Evolutionary conservation across 2,329 filamentous ascomycete genomes (phyloP).

Genomic region (Colletotrichum shisoi): DNA sequence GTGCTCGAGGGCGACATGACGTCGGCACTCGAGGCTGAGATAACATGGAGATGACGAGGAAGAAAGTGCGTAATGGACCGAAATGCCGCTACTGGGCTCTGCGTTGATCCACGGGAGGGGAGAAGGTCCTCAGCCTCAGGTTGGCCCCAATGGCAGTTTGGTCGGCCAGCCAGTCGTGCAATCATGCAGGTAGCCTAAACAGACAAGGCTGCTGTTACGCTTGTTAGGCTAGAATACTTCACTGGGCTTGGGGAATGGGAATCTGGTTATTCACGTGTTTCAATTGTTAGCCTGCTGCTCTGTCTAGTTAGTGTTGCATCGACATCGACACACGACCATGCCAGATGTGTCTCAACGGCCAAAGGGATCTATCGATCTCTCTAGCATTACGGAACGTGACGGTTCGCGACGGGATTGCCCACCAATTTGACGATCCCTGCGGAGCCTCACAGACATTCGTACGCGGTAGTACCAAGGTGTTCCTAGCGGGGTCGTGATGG

Average conservation of each 20-base stretch:
- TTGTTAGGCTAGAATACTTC: conserved; percentile 35
- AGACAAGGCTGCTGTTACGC: conserved; percentile 30
- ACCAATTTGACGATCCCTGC: conserved; percentile 3
- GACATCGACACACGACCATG: conserved; percentile 19
- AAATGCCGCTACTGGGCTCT: conserved; percentile 19
- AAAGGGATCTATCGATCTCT: background rate
- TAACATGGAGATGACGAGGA: conserved; percentile 10
- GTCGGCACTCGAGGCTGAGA: conserved; percentile 13
- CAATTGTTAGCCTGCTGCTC: conserved; percentile 35
- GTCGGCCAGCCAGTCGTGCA: background rate
- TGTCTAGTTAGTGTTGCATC: conserved; percentile 24
- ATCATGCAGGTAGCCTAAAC: conserved; percentile 22
- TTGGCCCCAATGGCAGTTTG: background rate
- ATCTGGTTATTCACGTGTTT: conserved; percentile 33
- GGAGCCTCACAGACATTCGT: background rate
- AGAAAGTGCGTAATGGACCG: conserved; percentile 31
- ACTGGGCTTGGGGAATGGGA: conserved; percentile 23
- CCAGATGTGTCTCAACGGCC: background rate
- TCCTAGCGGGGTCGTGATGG: conserved; percentile 1
- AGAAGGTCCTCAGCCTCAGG: background rate
- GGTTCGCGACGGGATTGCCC: conserved; percentile 12
- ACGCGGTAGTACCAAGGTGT: conserved; percentile 9
- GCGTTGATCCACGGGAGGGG: conserved; percentile 1
- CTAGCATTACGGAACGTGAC: background rate
- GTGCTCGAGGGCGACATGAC: conserved; percentile 14